A percentile compares a stretch with the other conserved stretches of the same genome.
phyloP scores from a whole-genome alignment of 2,329 filamentous ascomycete genomes.

The Claviceps sorghi region DNA sequence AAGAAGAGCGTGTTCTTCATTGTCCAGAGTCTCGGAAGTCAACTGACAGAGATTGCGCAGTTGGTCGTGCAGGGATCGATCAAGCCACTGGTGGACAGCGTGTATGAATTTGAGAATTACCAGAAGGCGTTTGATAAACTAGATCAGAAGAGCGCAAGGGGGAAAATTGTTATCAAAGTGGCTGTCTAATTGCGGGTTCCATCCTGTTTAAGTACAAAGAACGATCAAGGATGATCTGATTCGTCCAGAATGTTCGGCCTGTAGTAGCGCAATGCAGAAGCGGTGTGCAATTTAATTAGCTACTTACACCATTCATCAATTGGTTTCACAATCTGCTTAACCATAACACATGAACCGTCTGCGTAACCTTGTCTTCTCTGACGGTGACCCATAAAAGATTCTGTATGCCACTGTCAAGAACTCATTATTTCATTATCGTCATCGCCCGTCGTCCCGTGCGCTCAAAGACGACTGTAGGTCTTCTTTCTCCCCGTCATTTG shows the following conservation, averaged over 20 bases:
- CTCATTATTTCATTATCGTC: background rate
- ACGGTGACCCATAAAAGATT: background rate
- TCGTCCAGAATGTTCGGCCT: no score
- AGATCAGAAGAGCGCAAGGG: conserved; percentile 19
- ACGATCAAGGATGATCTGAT: no score
- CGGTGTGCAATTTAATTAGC: no score
- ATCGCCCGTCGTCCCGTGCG: background rate
- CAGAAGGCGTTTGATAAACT: conserved; percentile 23
- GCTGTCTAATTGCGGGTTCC: background rate
- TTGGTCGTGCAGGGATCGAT: conserved; percentile 20
- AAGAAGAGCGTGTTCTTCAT: conserved; percentile 22
- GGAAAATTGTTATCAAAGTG: conserved; percentile 26
- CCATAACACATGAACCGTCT: background rate
- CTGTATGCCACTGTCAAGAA: background rate
- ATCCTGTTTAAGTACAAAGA: background rate
- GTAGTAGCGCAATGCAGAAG: no score
- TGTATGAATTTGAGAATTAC: conserved; percentile 24
- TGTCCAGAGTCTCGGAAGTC: conserved; percentile 21
- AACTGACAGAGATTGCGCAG: conserved; percentile 19
- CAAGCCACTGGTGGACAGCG: conserved; percentile 23
- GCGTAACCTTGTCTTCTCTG: background rate
- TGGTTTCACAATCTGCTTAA: background rate
- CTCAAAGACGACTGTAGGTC: conserved; percentile 9
- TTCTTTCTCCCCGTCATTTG: conserved; percentile 6
- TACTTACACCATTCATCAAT: no score